Evolutionary conservation across 768 basidiomycete genomes (phyloP).

Genomic region (Trametes villosa): DNA sequence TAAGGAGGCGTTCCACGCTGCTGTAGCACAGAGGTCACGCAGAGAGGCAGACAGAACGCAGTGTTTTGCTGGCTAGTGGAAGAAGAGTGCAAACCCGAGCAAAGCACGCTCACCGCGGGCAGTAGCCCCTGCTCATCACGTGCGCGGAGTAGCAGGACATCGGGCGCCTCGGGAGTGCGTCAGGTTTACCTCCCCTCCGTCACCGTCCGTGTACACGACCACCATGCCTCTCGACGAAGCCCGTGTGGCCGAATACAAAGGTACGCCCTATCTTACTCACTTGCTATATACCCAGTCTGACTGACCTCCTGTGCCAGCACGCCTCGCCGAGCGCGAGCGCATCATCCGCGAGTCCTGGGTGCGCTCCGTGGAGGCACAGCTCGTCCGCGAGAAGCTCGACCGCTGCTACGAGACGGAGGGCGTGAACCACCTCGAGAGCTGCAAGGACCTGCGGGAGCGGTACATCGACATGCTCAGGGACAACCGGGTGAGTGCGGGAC

Average conservation of each 20-base stretch:
- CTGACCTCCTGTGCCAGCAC: constrained; percentile 45
- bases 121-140: not conserved
- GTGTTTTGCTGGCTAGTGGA: too few relatives aligned
- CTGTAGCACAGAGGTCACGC: too few relatives aligned
- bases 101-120: not conserved
- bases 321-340: constrained; percentile 70
- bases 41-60: too few relatives aligned
- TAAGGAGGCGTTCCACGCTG: too few relatives aligned
- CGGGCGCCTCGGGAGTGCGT: constrained; percentile 19
- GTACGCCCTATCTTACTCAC: constrained; percentile 33
- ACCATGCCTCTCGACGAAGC: constrained; percentile 48
- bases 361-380: constrained; percentile 87
- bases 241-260: constrained; percentile 54
- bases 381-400: constrained; percentile 85
- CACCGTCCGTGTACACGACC: constrained; percentile 10
- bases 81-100: too few relatives aligned
- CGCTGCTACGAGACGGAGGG: constrained; percentile 92
- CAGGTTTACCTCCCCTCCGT: constrained; percentile 14
- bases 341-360: constrained; percentile 92
- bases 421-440: constrained; percentile 89
- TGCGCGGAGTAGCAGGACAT: not conserved
- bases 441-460: constrained; percentile 82
- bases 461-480: constrained; percentile 80
- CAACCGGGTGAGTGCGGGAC: constrained; percentile 65
- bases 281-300: not conserved